These are phyloP conservation scores for Rhizopogon roseolus DNA, from an alignment of 768 basidiomycete species.

Conservation along the genomic window DNA sequence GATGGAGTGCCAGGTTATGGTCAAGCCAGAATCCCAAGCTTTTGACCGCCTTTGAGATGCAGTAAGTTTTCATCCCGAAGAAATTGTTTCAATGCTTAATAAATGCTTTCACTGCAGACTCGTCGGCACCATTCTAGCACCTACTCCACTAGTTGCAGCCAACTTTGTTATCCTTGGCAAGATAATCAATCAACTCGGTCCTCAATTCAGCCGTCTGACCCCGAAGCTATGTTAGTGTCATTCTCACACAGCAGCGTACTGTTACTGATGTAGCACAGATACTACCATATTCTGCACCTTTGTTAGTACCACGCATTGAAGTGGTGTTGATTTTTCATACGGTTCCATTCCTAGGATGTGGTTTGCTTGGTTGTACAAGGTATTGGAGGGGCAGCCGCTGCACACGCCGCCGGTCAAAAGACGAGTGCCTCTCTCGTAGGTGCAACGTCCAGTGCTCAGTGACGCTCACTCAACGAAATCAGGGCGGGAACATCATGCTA, in stretches of 20 bases:
- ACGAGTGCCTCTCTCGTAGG: conserved; percentile 14
- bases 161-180: conserved; percentile 50
- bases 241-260: background rate
- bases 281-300: conserved; percentile 7
- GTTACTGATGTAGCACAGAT: conserved; percentile 3
- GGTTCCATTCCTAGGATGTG: conserved; percentile 22
- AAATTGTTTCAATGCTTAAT: background rate
- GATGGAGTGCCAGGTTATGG: conserved; percentile 56
- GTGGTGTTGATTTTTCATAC: background rate
- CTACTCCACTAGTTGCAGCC: conserved; percentile 53
- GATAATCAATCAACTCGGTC: conserved; percentile 40
- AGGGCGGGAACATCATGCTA: conserved; percentile 55
- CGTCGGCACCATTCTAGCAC: conserved; percentile 44
- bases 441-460: background rate
- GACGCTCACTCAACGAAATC: conserved; percentile 2
- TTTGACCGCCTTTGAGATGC: conserved; percentile 36
- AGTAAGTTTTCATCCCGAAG: conserved; percentile 23
- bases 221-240: conserved; percentile 21
- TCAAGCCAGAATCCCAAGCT: conserved; percentile 25
- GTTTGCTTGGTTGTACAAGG: conserved; percentile 36
- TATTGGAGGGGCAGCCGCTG: conserved; percentile 41
- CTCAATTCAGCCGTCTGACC: conserved; percentile 45
- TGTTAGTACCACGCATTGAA: conserved; percentile 4
- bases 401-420: conserved; percentile 24
- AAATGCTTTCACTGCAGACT: conserved; percentile 11